These are phyloP conservation scores for Solanum clarkiae DNA, from an alignment of 257 asterid genomes.

Conservation along the genomic window DNA sequence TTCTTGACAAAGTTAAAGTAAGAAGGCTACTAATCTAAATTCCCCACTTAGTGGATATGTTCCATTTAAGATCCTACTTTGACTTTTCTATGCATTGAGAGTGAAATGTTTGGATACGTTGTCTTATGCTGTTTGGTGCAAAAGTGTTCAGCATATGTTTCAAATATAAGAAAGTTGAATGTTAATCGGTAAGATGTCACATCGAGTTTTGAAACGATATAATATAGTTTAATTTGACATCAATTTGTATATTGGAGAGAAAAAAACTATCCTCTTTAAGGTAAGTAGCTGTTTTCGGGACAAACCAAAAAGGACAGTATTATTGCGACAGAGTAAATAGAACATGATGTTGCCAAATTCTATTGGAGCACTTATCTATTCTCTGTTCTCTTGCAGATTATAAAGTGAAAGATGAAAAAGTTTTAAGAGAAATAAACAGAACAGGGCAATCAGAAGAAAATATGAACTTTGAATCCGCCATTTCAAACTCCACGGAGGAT, in stretches of 20 bases:
- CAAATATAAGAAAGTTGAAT: neutral
- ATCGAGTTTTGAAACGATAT: neutral
- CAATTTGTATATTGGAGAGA: neutral
- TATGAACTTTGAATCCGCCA: neutral
- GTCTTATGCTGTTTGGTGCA: neutral
- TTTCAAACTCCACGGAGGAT: neutral
- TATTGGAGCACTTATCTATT: neutral
- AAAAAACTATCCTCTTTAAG: neutral
- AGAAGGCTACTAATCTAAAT: neutral
- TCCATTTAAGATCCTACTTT: neutral
- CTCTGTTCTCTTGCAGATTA: constrained; percentile 1
- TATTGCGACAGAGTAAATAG: neutral
- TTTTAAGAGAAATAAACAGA: constrained; percentile 4
- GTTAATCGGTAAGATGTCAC: neutral
- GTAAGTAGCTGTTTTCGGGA: neutral
- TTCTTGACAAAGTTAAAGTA: neutral
- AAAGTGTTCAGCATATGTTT: neutral
- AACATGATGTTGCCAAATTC: neutral
- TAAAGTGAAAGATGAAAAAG: constrained; percentile 4
- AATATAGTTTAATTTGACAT: neutral
- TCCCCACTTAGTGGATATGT: neutral
- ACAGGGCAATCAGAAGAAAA: neutral
- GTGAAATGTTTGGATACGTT: neutral
- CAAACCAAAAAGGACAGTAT: neutral
- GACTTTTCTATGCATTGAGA: neutral